Conservation (phyloP, 176 grass and related monocot species). For the Tillandsia fasciculata region DNA sequence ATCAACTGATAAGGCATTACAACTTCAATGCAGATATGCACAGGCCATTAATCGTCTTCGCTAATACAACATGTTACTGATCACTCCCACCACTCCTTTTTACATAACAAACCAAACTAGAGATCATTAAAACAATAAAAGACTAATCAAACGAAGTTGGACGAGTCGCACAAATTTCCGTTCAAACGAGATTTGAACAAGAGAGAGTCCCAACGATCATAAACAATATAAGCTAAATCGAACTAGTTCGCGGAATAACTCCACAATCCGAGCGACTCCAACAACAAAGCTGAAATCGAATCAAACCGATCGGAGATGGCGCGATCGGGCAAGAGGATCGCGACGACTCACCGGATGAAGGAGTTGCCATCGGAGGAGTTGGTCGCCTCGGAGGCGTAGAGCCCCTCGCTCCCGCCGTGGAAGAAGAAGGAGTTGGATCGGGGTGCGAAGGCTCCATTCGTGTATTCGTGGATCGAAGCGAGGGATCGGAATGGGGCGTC, state of each 20-base stretch:
- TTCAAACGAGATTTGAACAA: too few relatives aligned
- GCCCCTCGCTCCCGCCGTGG: conserved; percentile 96
- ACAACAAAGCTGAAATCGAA: neutral
- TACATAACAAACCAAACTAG: too few relatives aligned
- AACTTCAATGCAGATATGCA: too few relatives aligned
- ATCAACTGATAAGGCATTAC: too few relatives aligned
- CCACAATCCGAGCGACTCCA: too few relatives aligned
- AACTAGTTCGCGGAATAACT: too few relatives aligned
- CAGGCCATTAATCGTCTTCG: too few relatives aligned
- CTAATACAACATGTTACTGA: too few relatives aligned
- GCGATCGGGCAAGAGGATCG: neutral
- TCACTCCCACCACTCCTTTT: too few relatives aligned
- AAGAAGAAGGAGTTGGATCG: conserved; percentile 97
- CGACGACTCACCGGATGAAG: conserved; percentile 58
- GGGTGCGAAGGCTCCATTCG: conserved; percentile 51
- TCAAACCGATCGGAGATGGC: neutral
- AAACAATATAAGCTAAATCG: too few relatives aligned
- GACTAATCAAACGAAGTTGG: neutral
- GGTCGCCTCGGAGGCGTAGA: conserved; percentile 59
- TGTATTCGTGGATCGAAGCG: conserved; percentile 89
- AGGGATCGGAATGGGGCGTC: conserved; percentile 22
- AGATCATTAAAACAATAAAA: too few relatives aligned
- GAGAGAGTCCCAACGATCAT: too few relatives aligned
- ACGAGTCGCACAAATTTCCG: neutral
- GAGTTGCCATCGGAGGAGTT: conserved; percentile 49